Evolutionary conservation across 345 rosid species (phyloP).

Genomic region (Citrus sp.): DNA sequence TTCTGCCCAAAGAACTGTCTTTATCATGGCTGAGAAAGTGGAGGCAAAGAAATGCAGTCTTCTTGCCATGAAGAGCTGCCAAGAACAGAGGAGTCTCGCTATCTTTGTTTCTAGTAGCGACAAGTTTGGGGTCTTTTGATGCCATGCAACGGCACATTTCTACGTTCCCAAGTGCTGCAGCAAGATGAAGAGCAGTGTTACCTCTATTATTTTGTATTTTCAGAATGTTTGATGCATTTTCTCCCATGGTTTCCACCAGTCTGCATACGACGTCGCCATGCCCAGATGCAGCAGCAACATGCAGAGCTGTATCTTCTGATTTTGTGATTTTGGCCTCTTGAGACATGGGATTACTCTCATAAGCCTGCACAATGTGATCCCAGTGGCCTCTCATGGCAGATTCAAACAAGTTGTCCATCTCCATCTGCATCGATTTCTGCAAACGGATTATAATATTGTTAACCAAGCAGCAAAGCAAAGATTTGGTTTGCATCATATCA

Average conservation of each 20-base stretch:
- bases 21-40: neutral
- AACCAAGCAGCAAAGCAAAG: neutral
- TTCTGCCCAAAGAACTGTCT: neutral
- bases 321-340: neutral
- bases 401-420: neutral
- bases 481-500: neutral
- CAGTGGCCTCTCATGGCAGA: neutral
- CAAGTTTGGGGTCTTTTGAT: neutral
- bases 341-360: neutral
- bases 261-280: neutral
- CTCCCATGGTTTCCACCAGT: neutral
- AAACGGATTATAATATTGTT: neutral
- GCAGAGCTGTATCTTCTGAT: neutral
- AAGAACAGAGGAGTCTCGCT: neutral
- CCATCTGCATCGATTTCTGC: neutral
- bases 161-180: neutral
- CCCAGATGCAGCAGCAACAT: neutral
- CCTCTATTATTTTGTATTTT: neutral
- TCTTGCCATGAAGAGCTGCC: neutral
- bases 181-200: neutral
- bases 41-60: neutral
- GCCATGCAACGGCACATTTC: conserved; percentile 1
- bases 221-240: neutral
- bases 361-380: neutral
- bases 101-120: neutral